A percentile compares a stretch with the other conserved stretches of the same genome.
Evolutionary conservation across 441 rosid species (phyloP).

Genomic region (Croton setiger): DNA sequence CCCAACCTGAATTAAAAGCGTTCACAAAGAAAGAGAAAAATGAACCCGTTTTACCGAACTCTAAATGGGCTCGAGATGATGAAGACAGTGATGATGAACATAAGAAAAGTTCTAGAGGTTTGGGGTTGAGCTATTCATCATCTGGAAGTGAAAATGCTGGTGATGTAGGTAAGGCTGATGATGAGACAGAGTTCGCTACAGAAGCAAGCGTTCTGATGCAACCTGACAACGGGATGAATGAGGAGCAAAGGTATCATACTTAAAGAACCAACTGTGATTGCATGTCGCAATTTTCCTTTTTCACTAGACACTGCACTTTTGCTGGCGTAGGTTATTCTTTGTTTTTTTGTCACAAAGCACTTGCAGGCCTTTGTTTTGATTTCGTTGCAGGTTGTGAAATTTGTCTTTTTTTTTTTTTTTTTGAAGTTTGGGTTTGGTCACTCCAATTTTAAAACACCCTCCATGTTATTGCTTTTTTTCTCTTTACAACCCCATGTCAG

Average conservation of each 20-base stretch:
- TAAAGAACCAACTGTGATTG: background rate
- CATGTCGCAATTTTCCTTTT: background rate
- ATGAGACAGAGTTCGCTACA: slow-evolving; percentile 56
- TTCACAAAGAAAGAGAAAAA: slow-evolving; percentile 65
- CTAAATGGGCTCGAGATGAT: slow-evolving; percentile 97
- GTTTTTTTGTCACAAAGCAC: background rate
- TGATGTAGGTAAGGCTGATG: slow-evolving; percentile 58
- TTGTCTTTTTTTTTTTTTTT: background rate
- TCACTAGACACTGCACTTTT: background rate
- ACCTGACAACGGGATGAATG: slow-evolving; percentile 68
- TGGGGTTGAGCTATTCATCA: slow-evolving; percentile 82
- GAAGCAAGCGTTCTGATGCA: slow-evolving; percentile 46
- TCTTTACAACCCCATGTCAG: no score
- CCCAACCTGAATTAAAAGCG: slow-evolving; percentile 65
- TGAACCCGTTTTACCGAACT: slow-evolving; percentile 80
- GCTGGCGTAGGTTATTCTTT: background rate
- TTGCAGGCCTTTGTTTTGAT: background rate
- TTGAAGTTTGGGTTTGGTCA: no score
- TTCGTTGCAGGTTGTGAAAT: background rate
- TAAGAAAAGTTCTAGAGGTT: slow-evolving; percentile 49
- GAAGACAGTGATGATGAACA: slow-evolving; percentile 88
- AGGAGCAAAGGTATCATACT: slow-evolving; percentile 68
- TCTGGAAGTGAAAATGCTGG: slow-evolving; percentile 90
- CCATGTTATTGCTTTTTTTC: no score
- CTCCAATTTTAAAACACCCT: no score